Base-by-base conservation (phyloP, 768 basidiomycete genomes). In the Phanerochaete sordida region DNA sequence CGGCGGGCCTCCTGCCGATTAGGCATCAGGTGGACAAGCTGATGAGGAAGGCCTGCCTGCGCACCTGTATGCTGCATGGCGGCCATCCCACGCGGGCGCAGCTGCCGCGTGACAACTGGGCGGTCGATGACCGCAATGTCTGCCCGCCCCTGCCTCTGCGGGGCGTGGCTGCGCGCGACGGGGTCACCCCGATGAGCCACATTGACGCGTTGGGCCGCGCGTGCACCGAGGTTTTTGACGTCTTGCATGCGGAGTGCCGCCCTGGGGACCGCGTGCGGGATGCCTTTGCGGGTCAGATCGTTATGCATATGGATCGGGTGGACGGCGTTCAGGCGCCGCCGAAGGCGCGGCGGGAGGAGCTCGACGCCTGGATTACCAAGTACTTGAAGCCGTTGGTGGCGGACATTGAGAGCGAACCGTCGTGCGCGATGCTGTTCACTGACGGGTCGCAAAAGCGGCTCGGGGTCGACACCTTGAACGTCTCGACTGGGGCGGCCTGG, bases 1-100 rank as follows among this genome's bases (percentile, higher is more conserved):
- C 63, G 13, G 67, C 65, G 1, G 67, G 63, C 3, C 31, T 68
- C 5, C 43, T 63, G 5, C 67, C 67, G 1, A 45, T 68, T 1
- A 53, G 51, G 30, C 56, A 62, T 8, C 58, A 62, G 21, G 44
- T 65, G n/a, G 59, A 62, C 47, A 60, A 58, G 39, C 35, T 61
- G 2, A 55, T 65, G 46, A 60, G 52, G 28, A 50, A 52, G 27
- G 33, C 45, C 1, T 31, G 52, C n/a, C 15, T 54, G 49, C 30
- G 30, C 6, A 23, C 49, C 4, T 12, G 50, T 3, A 37, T 39
- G 3, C 35, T 58, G 21, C 61, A 53, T n/a, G 35, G 19, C 23
- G 28, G 56, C 33, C 60, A 48, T 33, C 55, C 53, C 12, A 58
- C 58, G 46, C 53, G 30, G 33, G 28, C 51, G 37, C 47, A 57